Base-by-base conservation (phyloP, 345 rosid species). In the Lepidium aucheri region DNA sequence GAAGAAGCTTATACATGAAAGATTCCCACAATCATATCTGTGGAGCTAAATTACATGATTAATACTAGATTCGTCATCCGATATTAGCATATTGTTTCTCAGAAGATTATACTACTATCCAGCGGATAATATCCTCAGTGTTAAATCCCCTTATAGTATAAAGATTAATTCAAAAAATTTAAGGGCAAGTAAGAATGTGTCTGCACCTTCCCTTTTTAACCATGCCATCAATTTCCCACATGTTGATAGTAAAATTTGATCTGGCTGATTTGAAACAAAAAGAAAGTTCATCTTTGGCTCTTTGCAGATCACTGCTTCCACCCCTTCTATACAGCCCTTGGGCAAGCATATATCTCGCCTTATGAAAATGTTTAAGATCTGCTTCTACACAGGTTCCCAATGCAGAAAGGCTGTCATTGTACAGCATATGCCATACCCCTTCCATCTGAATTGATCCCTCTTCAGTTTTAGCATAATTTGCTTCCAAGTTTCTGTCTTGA, bases 161-260 rank as follows among this genome's bases (percentile, higher is more conserved):
- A 43, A 34, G 11, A 35, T 53, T 32, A 45, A 47, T 14, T 47
- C 1, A 17, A 39, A 63, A n/a, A 0, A 2, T 11, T 35, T 41
- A 35, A 20, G 59, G 45, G 17, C n/a, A 56, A 59, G 55, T 43
- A 73, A 65, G 72, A 51, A 42, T 51, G 35, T 60, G 52, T 53
- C 32, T 72, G 38, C 74, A 93, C 98, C 91, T 93, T 81, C 97
- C 97, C 68, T 90, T 90, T 76, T 85, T 90, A 42, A 86, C 96
- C 95, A 88, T 84, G 77, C 97, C 94, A 83, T 93, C 99, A 63
- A 94, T 94, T 85, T 94, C 99, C 99, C 99, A 94, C 99, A 90
- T 90, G 68, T 90, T 85, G 79, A 93, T 88, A 10, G 99, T 93
- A 74, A 93, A 93, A 75, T 86, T 74, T 34, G 99, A 94, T 54